Percentiles rank a stretch among this genome's conserved stretches.
phyloP scores from a whole-genome alignment of 306 rosid species.

The Fragaria iinumae region DNA sequence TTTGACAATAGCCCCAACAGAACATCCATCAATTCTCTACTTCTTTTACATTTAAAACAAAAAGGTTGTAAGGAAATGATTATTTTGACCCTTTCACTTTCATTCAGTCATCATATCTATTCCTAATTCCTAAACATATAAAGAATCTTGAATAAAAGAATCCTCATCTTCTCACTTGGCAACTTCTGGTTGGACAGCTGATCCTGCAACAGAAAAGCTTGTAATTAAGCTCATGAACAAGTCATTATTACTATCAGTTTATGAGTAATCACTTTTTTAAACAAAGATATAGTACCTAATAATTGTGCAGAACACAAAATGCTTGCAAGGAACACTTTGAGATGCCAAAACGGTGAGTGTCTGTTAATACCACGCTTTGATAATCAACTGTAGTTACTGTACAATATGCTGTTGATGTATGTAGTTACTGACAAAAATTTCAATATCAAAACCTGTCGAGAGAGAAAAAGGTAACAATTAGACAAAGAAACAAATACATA shows the following conservation, averaged over 20 bases:
- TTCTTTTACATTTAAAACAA: constrained; percentile 38
- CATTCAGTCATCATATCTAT: constrained; percentile 52
- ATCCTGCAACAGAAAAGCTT: constrained; percentile 54
- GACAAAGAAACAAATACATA: constrained; percentile 51
- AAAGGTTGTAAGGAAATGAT: constrained; percentile 46
- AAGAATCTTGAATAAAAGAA: constrained; percentile 66
- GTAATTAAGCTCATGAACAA: constrained; percentile 38
- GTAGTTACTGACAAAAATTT: constrained; percentile 43
- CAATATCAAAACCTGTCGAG: constrained; percentile 56
- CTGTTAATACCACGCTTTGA: constrained; percentile 53
- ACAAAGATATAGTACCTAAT: constrained; percentile 23
- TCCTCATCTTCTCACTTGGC: constrained; percentile 44
- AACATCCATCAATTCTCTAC: neutral
- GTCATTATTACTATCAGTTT: constrained; percentile 14
- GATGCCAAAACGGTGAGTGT: constrained; percentile 47
- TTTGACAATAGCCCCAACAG: neutral
- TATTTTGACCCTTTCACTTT: constrained; percentile 59
- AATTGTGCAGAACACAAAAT: constrained; percentile 4
- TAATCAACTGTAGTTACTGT: constrained; percentile 34
- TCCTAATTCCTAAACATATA: constrained; percentile 43
- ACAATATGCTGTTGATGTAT: constrained; percentile 47
- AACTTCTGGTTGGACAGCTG: constrained; percentile 18
- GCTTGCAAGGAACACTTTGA: constrained; percentile 28
- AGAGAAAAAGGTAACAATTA: constrained; percentile 45
- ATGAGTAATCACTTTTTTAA: neutral